Conservation (phyloP, 257 asterid species). For the Buddleja alternifolia region DNA sequence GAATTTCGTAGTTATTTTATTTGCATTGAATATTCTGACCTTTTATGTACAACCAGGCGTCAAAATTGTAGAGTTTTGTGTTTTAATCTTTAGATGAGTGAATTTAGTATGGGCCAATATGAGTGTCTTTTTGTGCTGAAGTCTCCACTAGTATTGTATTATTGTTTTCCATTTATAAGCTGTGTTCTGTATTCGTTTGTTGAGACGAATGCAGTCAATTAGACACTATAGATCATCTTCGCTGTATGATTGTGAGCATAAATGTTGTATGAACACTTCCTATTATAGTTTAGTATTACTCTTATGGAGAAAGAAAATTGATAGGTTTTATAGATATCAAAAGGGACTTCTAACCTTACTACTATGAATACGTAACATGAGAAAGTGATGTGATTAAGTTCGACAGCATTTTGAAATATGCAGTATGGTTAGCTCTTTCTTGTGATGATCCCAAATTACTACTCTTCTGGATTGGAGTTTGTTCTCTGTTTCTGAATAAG, state of each 20-base stretch:
- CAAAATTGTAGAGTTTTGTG: neutral
- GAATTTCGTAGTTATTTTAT: too few species aligned
- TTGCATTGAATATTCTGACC: neutral
- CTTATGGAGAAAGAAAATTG: neutral
- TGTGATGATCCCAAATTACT: neutral
- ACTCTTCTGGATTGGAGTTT: neutral
- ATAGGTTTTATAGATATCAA: neutral
- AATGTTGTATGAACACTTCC: neutral
- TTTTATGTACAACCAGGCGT: neutral
- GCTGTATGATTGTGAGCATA: neutral
- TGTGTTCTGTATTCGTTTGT: neutral
- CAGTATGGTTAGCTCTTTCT: neutral
- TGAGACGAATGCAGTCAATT: neutral
- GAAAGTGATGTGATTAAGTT: neutral
- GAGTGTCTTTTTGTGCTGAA: neutral
- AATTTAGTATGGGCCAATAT: neutral
- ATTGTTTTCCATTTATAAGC: neutral
- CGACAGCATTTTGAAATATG: neutral
- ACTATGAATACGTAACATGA: too few species aligned
- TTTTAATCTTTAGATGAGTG: neutral
- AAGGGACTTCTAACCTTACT: too few species aligned
- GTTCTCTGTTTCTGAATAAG: neutral
- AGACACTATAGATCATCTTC: neutral
- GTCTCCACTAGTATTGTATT: too few species aligned
- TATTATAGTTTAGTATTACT: neutral